These are phyloP conservation scores for Alloteropsis semialata DNA, from an alignment of 176 grass and related monocot genomes.

Conservation along the genomic window DNA sequence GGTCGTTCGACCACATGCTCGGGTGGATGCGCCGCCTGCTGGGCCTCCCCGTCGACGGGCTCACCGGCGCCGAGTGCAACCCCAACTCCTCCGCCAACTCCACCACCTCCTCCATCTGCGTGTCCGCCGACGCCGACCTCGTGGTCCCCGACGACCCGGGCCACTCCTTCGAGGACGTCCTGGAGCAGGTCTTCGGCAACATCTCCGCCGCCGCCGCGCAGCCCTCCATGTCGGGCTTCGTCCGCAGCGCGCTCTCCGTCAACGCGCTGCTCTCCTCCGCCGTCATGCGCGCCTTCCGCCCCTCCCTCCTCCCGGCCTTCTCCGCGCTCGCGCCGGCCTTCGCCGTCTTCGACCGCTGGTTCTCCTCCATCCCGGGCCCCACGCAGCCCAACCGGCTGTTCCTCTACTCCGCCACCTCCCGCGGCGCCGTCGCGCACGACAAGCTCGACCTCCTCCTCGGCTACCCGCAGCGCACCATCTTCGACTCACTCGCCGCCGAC, in stretches of 20 bases:
- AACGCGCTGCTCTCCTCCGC: conserved; percentile 41
- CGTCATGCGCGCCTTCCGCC: conserved; percentile 88
- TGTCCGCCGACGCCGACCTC: conserved; percentile 72
- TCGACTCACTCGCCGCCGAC: conserved; percentile 74
- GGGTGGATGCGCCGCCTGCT: conserved; percentile 78
- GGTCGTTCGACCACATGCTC: conserved; percentile 97
- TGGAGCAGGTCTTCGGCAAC: conserved; percentile 65
- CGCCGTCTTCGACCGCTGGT: conserved; percentile 96
- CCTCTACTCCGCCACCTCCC: conserved; percentile 93
- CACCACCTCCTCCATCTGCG: conserved; percentile 41
- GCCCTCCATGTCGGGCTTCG: conserved; percentile 85
- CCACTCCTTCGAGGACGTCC: conserved; percentile 89
- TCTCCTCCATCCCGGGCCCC: conserved; percentile 83
- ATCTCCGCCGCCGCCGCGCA: not conserved
- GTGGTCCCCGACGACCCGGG: conserved; percentile 79
- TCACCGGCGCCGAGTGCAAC: conserved; percentile 83
- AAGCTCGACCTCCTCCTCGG: conserved; percentile 65
- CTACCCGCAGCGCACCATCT: conserved; percentile 90
- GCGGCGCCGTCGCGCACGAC: conserved; percentile 71
- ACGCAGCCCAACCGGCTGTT: conserved; percentile 94
- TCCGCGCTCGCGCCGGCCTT: conserved; percentile 62
- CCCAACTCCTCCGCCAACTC: conserved; percentile 24
- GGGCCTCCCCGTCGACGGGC: conserved; percentile 71
- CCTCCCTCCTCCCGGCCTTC: conserved; percentile 63
- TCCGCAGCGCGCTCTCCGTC: conserved; percentile 71